phyloP scores from a whole-genome alignment of 2,329 filamentous ascomycete species.

The Botrytis galanthina region DNA sequence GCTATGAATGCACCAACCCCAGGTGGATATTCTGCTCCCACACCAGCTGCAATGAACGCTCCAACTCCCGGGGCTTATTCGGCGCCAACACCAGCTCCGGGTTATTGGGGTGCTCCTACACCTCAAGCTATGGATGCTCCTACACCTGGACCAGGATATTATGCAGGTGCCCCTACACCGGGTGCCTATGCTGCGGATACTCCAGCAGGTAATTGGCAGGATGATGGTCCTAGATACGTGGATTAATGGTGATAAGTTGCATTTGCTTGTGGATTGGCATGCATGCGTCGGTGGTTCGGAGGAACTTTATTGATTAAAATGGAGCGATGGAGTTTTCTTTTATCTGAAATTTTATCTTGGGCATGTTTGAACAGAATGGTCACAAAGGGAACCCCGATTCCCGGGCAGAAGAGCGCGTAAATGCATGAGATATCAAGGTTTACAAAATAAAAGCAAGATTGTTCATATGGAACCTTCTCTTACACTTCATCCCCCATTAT shows the following conservation, averaged over 20 bases:
- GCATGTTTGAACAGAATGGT: slow-evolving; percentile 7
- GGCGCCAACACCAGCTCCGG: slow-evolving; percentile 67
- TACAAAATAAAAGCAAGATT: background rate
- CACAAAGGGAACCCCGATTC: background rate
- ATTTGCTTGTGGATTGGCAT: background rate
- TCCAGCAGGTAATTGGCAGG: slow-evolving; percentile 51
- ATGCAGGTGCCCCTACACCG: slow-evolving; percentile 37
- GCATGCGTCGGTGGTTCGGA: slow-evolving; percentile 1
- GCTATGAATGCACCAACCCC: slow-evolving; percentile 69
- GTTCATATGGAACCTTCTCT: background rate
- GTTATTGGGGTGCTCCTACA: slow-evolving; percentile 46
- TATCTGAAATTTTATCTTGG: background rate
- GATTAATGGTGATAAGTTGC: slow-evolving; percentile 28
- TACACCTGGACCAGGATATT: slow-evolving; percentile 44
- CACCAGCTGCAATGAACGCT: slow-evolving; percentile 48
- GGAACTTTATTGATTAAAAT: background rate
- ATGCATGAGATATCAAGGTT: background rate
- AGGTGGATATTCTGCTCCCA: slow-evolving; percentile 54
- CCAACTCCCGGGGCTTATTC: slow-evolving; percentile 47
- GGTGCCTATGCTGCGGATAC: slow-evolving; percentile 51
- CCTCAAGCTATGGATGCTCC: slow-evolving; percentile 50
- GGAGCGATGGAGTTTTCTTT: slow-evolving; percentile 9
- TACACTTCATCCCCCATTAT: too few species aligned
- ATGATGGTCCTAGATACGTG: slow-evolving; percentile 45
- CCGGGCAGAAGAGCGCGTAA: background rate